Evolutionary conservation across 805 yeast species (phyloP).

Genomic region (Candida ortonii): DNA sequence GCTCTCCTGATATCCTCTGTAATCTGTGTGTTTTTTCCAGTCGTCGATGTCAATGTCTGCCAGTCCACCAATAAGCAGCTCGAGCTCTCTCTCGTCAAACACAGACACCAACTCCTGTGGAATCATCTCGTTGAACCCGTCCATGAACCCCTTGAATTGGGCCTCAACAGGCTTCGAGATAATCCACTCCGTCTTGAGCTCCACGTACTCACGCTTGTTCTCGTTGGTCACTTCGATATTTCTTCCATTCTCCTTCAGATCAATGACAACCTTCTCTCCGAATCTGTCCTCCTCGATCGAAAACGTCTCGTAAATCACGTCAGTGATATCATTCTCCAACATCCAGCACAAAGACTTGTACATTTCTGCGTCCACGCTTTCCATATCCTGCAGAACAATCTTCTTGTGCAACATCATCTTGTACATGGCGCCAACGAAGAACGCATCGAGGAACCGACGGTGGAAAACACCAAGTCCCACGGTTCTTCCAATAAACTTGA

Average conservation of each 20-base stretch:
- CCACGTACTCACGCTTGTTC: constrained; percentile 92
- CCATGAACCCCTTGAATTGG: constrained; percentile 94
- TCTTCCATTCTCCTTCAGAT: constrained; percentile 84
- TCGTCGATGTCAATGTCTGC: constrained; percentile 97
- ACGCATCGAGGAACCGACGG: constrained; percentile 94
- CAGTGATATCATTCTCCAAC: constrained; percentile 89
- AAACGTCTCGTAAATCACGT: constrained; percentile 82
- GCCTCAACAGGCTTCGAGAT: constrained; percentile 89
- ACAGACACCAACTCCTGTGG: constrained; percentile 97
- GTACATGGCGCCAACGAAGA: constrained; percentile 96
- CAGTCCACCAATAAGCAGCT: constrained; percentile 94
- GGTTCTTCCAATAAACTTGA: constrained; percentile 97
- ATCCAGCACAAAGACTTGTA: constrained; percentile 95
- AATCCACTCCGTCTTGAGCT: constrained; percentile 93
- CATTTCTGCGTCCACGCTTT: constrained; percentile 97
- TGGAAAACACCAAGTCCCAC: constrained; percentile 98
- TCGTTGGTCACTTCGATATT: constrained; percentile 91
- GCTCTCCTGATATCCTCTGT: constrained; percentile 94
- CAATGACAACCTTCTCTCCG: constrained; percentile 87
- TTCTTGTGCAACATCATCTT: constrained; percentile 96
- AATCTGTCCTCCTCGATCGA: constrained; percentile 85
- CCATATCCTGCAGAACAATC: constrained; percentile 95
- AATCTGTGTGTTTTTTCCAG: constrained; percentile 99
- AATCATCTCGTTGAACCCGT: constrained; percentile 94
- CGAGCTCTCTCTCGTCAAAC: constrained; percentile 96